These are phyloP conservation scores for Pisolithus tinctorius DNA, from an alignment of 768 basidiomycete species.

Conservation along the genomic window DNA sequence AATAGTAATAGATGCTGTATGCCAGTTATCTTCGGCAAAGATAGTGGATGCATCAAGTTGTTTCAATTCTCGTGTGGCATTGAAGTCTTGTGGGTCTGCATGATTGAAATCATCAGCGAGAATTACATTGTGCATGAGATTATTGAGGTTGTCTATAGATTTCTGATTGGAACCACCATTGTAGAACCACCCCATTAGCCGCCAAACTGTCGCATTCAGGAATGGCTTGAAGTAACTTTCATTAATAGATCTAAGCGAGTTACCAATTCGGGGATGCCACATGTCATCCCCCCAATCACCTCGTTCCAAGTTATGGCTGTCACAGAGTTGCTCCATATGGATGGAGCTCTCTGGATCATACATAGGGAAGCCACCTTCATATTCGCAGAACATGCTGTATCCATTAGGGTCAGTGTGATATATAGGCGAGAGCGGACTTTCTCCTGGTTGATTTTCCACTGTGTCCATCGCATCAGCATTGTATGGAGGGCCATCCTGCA, in stretches of 20 bases:
- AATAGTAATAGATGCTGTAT: no score
- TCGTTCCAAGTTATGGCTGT: not conserved
- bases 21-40: no score
- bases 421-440: not conserved
- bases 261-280: not conserved
- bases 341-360: not conserved
- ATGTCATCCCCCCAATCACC: no score
- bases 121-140: constrained; percentile 6
- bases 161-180: constrained; percentile 10
- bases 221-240: not conserved
- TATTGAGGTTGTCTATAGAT: constrained; percentile 4
- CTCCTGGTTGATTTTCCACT: no score
- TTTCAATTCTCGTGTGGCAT: not conserved
- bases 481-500: not conserved
- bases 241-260: no score
- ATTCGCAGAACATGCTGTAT: not conserved
- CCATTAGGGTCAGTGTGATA: not conserved
- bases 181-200: constrained; percentile 19
- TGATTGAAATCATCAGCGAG: constrained; percentile 6
- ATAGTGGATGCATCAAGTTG: not conserved
- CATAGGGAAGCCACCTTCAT: not conserved
- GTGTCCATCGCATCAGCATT: not conserved
- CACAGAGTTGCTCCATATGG: not conserved
- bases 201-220: not conserved
- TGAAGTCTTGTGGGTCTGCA: constrained; percentile 4